Evolutionary conservation across 768 basidiomycete species (phyloP).

Genomic region (Gautieria morchelliformis): DNA sequence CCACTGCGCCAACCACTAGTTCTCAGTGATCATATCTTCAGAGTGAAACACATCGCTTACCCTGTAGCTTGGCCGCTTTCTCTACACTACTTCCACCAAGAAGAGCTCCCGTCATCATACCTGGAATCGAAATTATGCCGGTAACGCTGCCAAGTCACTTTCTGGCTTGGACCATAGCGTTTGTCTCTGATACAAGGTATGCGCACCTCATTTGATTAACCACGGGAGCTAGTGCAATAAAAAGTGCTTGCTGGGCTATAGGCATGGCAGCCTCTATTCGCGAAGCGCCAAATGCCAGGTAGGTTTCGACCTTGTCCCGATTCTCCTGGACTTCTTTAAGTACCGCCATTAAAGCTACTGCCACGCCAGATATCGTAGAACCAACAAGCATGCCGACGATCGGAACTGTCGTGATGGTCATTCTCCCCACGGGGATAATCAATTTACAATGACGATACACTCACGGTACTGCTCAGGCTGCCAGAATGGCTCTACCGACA

Average conservation of each 20-base stretch:
- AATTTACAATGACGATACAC: conserved; percentile 13
- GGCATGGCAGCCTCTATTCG: conserved; percentile 77
- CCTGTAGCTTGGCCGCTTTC: conserved; percentile 79
- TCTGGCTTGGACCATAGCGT: neutral
- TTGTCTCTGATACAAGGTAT: neutral
- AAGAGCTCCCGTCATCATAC: conserved; percentile 91
- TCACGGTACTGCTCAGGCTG: conserved; percentile 70
- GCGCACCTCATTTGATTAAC: conserved; percentile 78
- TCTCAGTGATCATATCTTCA: neutral
- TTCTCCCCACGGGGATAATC: neutral
- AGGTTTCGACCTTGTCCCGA: conserved; percentile 75
- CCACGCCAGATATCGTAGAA: conserved; percentile 64
- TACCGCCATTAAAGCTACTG: conserved; percentile 58
- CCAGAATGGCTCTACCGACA: conserved; percentile 76
- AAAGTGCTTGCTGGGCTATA: conserved; percentile 65
- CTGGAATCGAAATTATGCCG: conserved; percentile 69
- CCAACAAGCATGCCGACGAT: conserved; percentile 84
- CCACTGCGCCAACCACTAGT: conserved; percentile 32
- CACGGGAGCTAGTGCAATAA: conserved; percentile 67
- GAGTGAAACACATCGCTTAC: conserved; percentile 15
- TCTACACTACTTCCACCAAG: conserved; percentile 78
- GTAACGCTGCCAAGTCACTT: conserved; percentile 38
- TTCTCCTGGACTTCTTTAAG: conserved; percentile 75
- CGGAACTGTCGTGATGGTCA: conserved; percentile 41
- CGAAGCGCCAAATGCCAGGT: conserved; percentile 79